These are phyloP conservation scores for Wickerhamomyces sydowiorum DNA, from an alignment of 805 yeast genomes.

Conservation along the genomic window DNA sequence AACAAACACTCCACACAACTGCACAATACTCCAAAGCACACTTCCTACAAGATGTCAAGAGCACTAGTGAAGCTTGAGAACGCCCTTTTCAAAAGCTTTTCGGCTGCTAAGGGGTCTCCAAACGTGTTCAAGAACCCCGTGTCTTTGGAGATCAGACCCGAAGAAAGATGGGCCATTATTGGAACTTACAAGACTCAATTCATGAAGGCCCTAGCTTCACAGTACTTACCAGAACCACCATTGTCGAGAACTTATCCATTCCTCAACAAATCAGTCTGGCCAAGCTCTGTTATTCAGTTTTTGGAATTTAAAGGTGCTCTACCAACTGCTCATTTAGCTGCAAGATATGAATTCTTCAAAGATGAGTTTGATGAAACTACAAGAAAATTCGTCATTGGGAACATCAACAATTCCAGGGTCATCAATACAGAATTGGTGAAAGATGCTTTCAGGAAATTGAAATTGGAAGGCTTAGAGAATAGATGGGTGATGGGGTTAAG, in stretches of 20 bases:
- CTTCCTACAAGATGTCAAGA: background rate
- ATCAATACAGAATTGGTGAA: constrained; percentile 33
- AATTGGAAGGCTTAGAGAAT: constrained; percentile 49
- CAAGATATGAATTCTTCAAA: constrained; percentile 82
- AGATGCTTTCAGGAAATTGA: constrained; percentile 41
- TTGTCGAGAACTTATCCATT: constrained; percentile 51
- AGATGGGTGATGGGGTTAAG: constrained; percentile 85
- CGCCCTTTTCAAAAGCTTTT: constrained; percentile 12
- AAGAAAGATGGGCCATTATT: constrained; percentile 48
- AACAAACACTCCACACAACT: too few species aligned
- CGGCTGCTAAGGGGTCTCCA: constrained; percentile 5
- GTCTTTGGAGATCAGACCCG: constrained; percentile 30
- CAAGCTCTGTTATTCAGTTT: constrained; percentile 37
- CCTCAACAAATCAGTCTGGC: constrained; percentile 35
- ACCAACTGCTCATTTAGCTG: constrained; percentile 71
- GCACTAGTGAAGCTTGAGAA: constrained; percentile 12
- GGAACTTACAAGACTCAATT: constrained; percentile 53
- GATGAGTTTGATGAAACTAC: constrained; percentile 79
- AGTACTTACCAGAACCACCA: constrained; percentile 46
- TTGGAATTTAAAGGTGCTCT: constrained; percentile 42
- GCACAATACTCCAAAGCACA: background rate
- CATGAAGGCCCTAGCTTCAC: constrained; percentile 51
- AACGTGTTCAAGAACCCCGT: constrained; percentile 35
- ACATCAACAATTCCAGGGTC: constrained; percentile 21
- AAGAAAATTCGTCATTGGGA: constrained; percentile 51